These are phyloP conservation scores for Actinidia chinensis DNA, from an alignment of 179 eudicot species.

Conservation along the genomic window DNA sequence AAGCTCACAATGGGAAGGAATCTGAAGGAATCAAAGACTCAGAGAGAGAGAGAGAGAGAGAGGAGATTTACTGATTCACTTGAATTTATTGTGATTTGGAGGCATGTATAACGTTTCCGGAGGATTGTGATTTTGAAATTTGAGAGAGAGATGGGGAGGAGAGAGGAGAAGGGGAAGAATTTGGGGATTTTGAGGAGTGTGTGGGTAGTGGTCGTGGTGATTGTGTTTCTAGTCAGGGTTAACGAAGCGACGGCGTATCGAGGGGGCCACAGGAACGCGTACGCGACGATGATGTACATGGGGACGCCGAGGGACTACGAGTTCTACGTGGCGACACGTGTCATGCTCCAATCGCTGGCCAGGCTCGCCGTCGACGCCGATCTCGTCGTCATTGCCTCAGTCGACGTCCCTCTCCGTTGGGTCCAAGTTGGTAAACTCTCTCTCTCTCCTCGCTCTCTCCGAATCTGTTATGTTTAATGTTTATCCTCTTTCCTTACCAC, in stretches of 20 bases:
- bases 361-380: conserved; percentile 68
- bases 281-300: conserved; percentile 97
- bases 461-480: background rate
- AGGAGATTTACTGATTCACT: no score
- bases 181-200: background rate
- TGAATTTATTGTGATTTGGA: no score
- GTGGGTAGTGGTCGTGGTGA: background rate
- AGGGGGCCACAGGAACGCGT: conserved; percentile 51
- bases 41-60: no score
- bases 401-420: conserved; percentile 62
- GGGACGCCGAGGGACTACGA: conserved; percentile 99
- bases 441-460: background rate
- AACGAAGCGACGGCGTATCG: conserved; percentile 10
- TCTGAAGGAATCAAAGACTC: no score
- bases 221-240: background rate
- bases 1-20: no score
- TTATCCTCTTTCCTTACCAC: background rate
- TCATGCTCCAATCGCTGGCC: conserved; percentile 67
- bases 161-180: background rate
- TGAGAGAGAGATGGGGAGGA: no score
- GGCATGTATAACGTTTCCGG: no score
- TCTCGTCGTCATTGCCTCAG: conserved; percentile 36
- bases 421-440: conserved; percentile 54
- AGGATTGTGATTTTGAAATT: no score
- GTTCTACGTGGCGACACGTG: conserved; percentile 87